These are phyloP conservation scores for Lachnellula arida DNA, from an alignment of 2,329 filamentous ascomycete genomes.

Conservation along the genomic window DNA sequence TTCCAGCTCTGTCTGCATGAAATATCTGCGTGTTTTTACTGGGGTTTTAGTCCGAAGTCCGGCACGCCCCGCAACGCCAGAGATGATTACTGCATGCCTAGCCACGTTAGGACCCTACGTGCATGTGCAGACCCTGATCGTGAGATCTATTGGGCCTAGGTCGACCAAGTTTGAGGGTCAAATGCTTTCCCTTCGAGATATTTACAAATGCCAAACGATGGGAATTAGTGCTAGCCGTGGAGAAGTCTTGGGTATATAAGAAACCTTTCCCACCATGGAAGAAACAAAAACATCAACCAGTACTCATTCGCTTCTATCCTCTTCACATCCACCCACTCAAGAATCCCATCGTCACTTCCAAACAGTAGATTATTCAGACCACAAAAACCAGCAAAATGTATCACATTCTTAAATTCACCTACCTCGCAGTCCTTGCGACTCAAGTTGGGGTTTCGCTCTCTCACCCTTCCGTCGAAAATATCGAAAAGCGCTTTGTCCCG, in stretches of 20 bases:
- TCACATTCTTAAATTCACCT: conserved; percentile 1
- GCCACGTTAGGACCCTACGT: too few relatives aligned
- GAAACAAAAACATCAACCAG: not conserved
- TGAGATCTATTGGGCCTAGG: too few relatives aligned
- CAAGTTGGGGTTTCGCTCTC: conserved; percentile 4
- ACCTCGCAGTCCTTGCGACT: conserved; percentile 1
- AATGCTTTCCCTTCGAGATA: not conserved
- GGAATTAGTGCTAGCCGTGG: too few relatives aligned
- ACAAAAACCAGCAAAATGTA: not conserved
- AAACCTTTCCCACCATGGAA: not conserved
- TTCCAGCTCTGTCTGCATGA: too few relatives aligned
- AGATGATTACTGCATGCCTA: too few relatives aligned
- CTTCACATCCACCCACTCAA: not conserved
- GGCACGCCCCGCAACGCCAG: too few relatives aligned
- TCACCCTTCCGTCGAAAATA: not conserved
- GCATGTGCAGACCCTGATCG: too few relatives aligned
- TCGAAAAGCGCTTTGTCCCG: conserved; percentile 1
- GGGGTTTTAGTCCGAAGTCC: too few relatives aligned
- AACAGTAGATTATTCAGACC: not conserved
- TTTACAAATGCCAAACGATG: not conserved
- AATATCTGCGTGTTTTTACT: too few relatives aligned
- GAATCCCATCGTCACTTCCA: not conserved
- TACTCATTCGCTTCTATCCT: not conserved
- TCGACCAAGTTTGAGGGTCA: not conserved
- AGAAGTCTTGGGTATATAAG: not conserved